Conservation (phyloP, 2,329 filamentous ascomycete species). For the Penicillium oxalicum region DNA sequence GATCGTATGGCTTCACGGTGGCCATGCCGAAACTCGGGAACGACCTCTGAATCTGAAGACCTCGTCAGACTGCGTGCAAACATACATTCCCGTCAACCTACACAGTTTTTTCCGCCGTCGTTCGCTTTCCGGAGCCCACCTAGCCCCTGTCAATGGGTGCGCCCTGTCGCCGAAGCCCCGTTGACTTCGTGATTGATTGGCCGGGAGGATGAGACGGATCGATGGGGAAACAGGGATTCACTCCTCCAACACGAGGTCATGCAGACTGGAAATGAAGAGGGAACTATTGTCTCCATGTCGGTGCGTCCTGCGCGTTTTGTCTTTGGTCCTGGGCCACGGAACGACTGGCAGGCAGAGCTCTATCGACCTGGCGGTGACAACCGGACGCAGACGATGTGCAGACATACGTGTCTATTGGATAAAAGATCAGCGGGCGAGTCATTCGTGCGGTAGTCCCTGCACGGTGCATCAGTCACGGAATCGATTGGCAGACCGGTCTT, state of each 20-base stretch:
- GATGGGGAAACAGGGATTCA: neutral
- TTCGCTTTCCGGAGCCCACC: neutral
- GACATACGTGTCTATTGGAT: constrained; percentile 4
- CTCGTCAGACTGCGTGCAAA: neutral
- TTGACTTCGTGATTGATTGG: constrained; percentile 6
- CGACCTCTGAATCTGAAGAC: too few relatives aligned
- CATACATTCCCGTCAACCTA: constrained; percentile 4
- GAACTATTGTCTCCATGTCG: neutral
- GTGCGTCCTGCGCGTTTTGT: neutral
- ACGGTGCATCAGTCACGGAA: constrained; percentile 1
- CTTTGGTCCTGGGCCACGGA: constrained; percentile 1
- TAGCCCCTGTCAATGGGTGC: neutral
- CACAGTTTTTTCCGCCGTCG: neutral
- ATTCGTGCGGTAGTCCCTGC: constrained; percentile 5
- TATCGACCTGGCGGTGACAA: constrained; percentile 1
- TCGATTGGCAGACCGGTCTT: constrained; percentile 7
- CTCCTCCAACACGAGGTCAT: neutral
- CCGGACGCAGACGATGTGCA: constrained; percentile 2
- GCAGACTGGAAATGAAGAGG: neutral
- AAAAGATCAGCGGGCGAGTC: constrained; percentile 1
- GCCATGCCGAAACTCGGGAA: constrained; percentile 1
- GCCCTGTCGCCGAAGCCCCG: constrained; percentile 2
- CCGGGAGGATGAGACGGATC: constrained; percentile 4
- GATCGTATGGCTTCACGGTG: neutral
- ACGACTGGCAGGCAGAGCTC: constrained; percentile 9